Evolutionary conservation across 2,329 filamentous ascomycete genomes (phyloP).

Genomic region (Colletotrichum sp.): DNA sequence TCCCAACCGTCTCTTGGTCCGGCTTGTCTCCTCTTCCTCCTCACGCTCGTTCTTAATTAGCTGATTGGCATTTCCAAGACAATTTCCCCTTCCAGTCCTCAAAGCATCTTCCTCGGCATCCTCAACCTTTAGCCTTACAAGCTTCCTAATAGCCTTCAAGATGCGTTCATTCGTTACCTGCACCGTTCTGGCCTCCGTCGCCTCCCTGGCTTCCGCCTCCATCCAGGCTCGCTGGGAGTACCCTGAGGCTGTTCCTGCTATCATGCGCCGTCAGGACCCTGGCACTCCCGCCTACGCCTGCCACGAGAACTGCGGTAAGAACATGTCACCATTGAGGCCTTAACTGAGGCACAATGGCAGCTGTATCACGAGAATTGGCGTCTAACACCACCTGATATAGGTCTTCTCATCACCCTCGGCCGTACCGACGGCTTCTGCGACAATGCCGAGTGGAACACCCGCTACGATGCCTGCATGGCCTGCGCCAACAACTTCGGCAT

Average conservation of each 20-base stretch:
- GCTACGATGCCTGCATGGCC: constrained; percentile 46
- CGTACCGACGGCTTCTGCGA: constrained; percentile 39
- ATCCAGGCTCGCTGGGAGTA: constrained; percentile 5
- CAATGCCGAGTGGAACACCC: constrained; percentile 40
- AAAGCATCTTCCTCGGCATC: neutral
- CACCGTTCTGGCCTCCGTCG: constrained; percentile 15
- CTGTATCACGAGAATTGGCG: neutral
- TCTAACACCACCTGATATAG: neutral
- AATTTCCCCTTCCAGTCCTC: neutral
- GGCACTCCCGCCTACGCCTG: constrained; percentile 49
- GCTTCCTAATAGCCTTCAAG: neutral
- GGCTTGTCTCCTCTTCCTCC: neutral
- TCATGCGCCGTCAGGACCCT: constrained; percentile 47
- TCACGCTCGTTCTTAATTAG: constrained; percentile 8
- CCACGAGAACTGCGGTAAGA: constrained; percentile 51
- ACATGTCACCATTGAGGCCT: neutral
- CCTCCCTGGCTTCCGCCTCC: constrained; percentile 5
- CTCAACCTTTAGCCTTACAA: neutral
- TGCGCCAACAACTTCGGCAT: constrained; percentile 49
- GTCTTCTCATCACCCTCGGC: constrained; percentile 37
- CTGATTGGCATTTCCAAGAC: constrained; percentile 10
- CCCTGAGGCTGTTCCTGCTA: constrained; percentile 9
- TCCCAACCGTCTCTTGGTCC: neutral
- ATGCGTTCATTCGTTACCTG: constrained; percentile 20
- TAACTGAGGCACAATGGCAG: neutral